A percentile compares a stretch with the other conserved stretches of the same genome.
These are phyloP conservation scores for Fusarium longipes DNA, from an alignment of 2,329 filamentous ascomycete species.

Conservation along the genomic window DNA sequence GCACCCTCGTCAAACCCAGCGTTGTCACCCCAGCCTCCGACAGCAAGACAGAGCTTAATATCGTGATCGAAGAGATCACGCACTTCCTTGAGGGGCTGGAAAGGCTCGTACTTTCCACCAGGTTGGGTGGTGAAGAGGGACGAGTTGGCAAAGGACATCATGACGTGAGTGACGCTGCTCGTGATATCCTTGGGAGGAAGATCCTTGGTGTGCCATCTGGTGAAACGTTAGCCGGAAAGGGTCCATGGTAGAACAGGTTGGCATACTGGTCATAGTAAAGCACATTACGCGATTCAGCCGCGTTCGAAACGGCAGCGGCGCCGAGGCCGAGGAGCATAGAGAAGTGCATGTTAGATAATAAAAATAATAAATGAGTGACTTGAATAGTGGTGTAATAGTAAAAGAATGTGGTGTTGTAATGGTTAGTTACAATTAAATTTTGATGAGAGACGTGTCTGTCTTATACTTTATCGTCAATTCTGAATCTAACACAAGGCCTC, in stretches of 20 bases:
- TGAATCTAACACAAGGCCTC: background rate
- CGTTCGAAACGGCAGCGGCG: background rate
- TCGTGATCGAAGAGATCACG: conserved; percentile 63
- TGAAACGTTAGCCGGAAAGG: background rate
- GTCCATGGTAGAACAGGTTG: background rate
- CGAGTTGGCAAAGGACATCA: conserved; percentile 65
- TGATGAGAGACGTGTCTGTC: background rate
- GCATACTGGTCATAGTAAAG: conserved; percentile 63
- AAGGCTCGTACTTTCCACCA: conserved; percentile 60
- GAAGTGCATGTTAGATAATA: conserved; percentile 17
- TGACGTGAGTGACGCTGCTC: conserved; percentile 63
- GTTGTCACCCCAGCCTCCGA: conserved; percentile 74
- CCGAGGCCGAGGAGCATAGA: background rate
- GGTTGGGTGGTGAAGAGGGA: conserved; percentile 58
- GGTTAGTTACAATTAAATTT: background rate
- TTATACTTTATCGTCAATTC: background rate
- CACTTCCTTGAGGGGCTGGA: conserved; percentile 62
- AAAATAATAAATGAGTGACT: background rate
- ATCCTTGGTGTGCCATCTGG: conserved; percentile 55
- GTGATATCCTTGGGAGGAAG: conserved; percentile 54
- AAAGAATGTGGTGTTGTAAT: background rate
- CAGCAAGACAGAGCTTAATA: conserved; percentile 70
- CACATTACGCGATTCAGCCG: conserved; percentile 46
- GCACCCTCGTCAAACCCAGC: conserved; percentile 64
- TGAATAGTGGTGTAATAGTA: background rate